phyloP scores from a whole-genome alignment of 306 rosid species.

The Betula pendula region DNA sequence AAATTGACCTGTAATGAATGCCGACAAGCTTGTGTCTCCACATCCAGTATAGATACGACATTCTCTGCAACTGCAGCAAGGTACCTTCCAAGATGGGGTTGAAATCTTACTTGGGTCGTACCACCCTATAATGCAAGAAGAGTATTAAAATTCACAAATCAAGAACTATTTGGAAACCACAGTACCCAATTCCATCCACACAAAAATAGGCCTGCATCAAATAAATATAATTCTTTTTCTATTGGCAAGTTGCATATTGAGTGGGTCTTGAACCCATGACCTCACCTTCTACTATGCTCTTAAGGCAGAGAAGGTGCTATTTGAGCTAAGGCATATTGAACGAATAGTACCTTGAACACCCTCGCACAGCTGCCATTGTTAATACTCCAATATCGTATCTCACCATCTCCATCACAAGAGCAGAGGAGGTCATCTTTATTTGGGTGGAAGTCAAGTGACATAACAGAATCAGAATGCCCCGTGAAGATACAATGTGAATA shows the following conservation, averaged over 20 bases:
- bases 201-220: constrained; percentile 1
- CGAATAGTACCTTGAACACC: constrained; percentile 62
- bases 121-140: constrained; percentile 64
- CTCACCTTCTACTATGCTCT: background rate
- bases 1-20: constrained; percentile 75
- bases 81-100: constrained; percentile 82
- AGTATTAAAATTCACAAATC: constrained; percentile 18
- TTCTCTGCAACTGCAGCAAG: constrained; percentile 93
- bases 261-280: background rate
- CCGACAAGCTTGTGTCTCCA: constrained; percentile 71
- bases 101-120: constrained; percentile 83
- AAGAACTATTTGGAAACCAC: constrained; percentile 8
- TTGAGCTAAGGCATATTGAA: background rate
- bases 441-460: constrained; percentile 97
- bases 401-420: constrained; percentile 94
- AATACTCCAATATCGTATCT: constrained; percentile 94
- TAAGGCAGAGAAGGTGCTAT: background rate
- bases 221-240: background rate
- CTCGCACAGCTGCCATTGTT: constrained; percentile 74
- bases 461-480: constrained; percentile 77
- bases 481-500: constrained; percentile 85
- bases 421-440: constrained; percentile 84
- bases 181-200: constrained; percentile 3
- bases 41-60: constrained; percentile 85
- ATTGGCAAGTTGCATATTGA: background rate